Evolutionary conservation across 768 basidiomycete genomes (phyloP), one percentile per base, ranked within the genome.

Genomic region (Strobilomyces echinocephalus): DNA sequence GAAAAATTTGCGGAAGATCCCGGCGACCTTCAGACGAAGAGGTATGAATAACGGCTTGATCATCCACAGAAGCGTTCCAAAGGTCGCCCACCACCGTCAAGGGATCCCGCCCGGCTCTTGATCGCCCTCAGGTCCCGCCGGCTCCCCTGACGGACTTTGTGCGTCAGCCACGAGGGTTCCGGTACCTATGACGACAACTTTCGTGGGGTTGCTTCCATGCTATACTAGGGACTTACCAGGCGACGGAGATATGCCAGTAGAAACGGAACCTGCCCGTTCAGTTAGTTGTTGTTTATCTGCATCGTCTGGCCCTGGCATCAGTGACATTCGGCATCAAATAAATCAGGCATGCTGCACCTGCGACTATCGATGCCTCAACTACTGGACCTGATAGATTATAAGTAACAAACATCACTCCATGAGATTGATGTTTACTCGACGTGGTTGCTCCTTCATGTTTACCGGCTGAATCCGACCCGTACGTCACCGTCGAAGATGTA

Each of bases 1-100:
- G 50, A 76, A 71, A 57, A 66, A 73, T 64, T 72, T 72, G 65
- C 72, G 71, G 62, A 76, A 64, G 62, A 66, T 71, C 75, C 66
- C 76, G 76, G 75, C 75, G 71, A 77, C 75, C 72, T 69, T 77
- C 68, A 75, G 73, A 62, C 72, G 61, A 60, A 76, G 65, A 52
- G 74, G 75, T 59, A 74, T 63, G 58, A 73, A 63, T 50, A 74
- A 55, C 46, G 73, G 74, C 62, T 68, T 67, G 57, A 72, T 70
- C 53, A 76, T 66, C 73, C 70, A 76, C 56, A 70, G 69, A 61
- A 76, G 65, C 57, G 63, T 64, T 69, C 75, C 69, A 63, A 77
- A 72, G 70, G 75, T 72, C 75, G 75, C 75, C 76, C 75, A 72
- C 73, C 67, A 75, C 71, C 74, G 75, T 77, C 75, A 77, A 63